phyloP scores from a whole-genome alignment of 2,329 filamentous ascomycete species.

The Diaporthe nobilis region DNA sequence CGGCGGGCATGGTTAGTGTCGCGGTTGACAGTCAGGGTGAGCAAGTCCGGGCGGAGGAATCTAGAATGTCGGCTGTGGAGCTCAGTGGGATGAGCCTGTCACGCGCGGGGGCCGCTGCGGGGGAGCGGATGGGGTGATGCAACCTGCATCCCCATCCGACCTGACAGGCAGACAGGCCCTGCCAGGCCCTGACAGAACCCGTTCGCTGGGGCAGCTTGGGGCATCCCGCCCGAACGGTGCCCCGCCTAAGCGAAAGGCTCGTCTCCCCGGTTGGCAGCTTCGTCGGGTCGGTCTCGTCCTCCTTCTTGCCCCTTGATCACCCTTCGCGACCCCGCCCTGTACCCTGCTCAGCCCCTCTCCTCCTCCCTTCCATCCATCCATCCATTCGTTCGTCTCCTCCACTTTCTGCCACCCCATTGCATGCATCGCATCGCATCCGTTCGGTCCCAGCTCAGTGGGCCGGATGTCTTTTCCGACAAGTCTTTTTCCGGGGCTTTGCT shows the following conservation, averaged over 20 bases:
- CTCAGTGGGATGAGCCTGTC: conserved; percentile 41
- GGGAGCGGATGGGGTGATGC: conserved; percentile 37
- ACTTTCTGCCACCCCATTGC: neutral
- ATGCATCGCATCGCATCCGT: conserved; percentile 18
- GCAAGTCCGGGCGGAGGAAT: conserved; percentile 18
- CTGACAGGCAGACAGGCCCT: neutral
- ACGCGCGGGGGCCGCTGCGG: conserved; percentile 37
- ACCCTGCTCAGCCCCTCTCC: conserved; percentile 10
- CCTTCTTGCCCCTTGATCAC: neutral
- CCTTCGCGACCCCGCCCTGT: neutral
- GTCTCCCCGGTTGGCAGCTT: neutral
- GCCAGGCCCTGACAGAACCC: neutral
- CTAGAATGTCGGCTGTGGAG: conserved; percentile 38
- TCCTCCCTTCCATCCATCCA: neutral
- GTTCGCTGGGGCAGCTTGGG: neutral
- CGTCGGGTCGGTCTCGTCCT: neutral
- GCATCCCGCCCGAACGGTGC: conserved; percentile 25
- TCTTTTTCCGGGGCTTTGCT: conserved; percentile 21
- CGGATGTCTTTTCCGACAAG: conserved; percentile 10
- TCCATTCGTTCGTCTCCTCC: neutral
- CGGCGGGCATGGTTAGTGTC: neutral
- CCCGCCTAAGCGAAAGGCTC: conserved; percentile 10
- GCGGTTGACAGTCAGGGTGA: conserved; percentile 18
- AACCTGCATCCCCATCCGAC: conserved; percentile 21
- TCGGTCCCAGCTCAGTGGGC: conserved; percentile 25